phyloP scores from a whole-genome alignment of 2,329 filamentous ascomycete species.

The Cercospora sp. region DNA sequence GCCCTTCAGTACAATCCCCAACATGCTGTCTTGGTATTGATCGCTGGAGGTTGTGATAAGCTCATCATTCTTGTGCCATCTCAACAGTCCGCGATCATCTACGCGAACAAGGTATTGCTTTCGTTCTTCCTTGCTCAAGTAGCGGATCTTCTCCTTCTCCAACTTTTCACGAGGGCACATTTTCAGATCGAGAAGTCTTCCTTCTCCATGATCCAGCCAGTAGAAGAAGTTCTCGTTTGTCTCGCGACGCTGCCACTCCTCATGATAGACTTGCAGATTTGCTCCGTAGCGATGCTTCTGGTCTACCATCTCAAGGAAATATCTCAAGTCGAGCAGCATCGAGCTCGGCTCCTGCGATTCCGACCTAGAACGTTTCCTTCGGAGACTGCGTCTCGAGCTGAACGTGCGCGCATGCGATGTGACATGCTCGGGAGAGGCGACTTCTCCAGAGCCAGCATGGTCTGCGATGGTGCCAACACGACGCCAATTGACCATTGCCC shows the following conservation, averaged over 20 bases:
- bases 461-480: conserved; percentile 69
- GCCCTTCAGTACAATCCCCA: conserved; percentile 54
- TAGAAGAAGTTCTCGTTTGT: conserved; percentile 88
- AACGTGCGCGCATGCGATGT: conserved; percentile 39
- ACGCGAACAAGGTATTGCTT: conserved; percentile 76
- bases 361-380: conserved; percentile 47
- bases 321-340: conserved; percentile 79
- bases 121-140: conserved; percentile 80
- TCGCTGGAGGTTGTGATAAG: conserved; percentile 72
- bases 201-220: conserved; percentile 79
- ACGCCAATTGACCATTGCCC: conserved; percentile 68
- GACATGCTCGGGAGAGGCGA: conserved; percentile 39
- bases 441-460: conserved; percentile 72
- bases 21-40: conserved; percentile 73
- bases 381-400: conserved; percentile 51
- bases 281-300: conserved; percentile 82
- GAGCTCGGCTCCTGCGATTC: conserved; percentile 51
- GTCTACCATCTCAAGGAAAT: conserved; percentile 73
- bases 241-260: conserved; percentile 72
- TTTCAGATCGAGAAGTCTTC: conserved; percentile 65
- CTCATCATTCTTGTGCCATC: conserved; percentile 81
- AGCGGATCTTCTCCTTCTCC: conserved; percentile 77
- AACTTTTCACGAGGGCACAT: conserved; percentile 71
- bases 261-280: conserved; percentile 78
- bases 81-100: conserved; percentile 69